Base-by-base conservation (phyloP, 2,329 filamentous ascomycete genomes). In the Blumeria graminis region DNA sequence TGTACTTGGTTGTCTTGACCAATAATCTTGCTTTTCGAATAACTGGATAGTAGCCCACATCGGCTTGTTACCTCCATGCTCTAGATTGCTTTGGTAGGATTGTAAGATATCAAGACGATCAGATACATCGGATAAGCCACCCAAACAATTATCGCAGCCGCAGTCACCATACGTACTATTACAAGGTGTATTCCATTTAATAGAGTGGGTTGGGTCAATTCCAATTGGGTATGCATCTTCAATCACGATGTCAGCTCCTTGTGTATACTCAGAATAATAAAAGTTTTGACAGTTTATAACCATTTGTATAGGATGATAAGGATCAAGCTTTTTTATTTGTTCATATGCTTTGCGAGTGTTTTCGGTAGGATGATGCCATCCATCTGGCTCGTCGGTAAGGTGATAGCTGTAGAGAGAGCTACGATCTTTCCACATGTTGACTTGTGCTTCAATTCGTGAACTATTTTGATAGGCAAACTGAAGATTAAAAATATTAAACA, bases 321-420 rank as follows among this genome's bases (percentile, higher is more conserved):
- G 72, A 60, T 77, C 74, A 5, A 74, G 61, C 3, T 62, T 60
- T 56, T 69, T 70, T 58, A 76, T 69, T 46, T 67, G 61, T 10
- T 69, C 62, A 62, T 75, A 74, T 0, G 72, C 66, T 16, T 68
- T 58, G 7, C 61, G 61, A 0, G 74, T 72, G 0, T 71, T 70
- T 60, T 74, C 70, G 13, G 74, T 62, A 0, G 72, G 67, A 51
- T 65, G 62, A 39, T 53, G 55, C 61, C 61, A 62, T 4, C 64
- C 64, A 61, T 76, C 74, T 9, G 72, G 71, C 58, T 76, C 74
- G 60, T 76, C 74, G 14, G 68, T 66, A 69, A 78, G 79, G n/a
- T 78, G 66, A 6, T 75, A 61, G 35, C 80, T 65, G 0, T 79
- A 76, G 0, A 71, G 68, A 1, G 61, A 62, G 73, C 65, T 62